Percentiles rank a stretch among this genome's conserved stretches.
These are phyloP conservation scores for Fibroporia radiculosa DNA, from an alignment of 768 basidiomycete genomes.

Conservation along the genomic window DNA sequence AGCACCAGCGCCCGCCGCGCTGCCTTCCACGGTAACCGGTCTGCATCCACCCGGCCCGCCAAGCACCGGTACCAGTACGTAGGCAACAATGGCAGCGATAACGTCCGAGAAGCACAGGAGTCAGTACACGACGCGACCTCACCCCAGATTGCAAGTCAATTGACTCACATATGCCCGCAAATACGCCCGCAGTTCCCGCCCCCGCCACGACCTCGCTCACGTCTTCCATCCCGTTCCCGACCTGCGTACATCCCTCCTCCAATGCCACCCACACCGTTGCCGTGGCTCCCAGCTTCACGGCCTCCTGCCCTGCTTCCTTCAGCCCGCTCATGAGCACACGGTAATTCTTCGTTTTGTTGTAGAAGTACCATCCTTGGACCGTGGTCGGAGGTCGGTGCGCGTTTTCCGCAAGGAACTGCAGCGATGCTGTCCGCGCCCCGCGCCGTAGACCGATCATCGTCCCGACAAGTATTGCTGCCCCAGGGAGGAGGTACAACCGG, in stretches of 20 bases:
- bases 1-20: slow-evolving; percentile 40
- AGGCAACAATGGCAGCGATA: not conserved
- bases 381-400: slow-evolving; percentile 82
- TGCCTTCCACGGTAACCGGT: slow-evolving; percentile 48
- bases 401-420: slow-evolving; percentile 89
- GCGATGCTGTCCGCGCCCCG: slow-evolving; percentile 58
- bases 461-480: slow-evolving; percentile 52
- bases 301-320: slow-evolving; percentile 56
- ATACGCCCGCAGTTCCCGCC: slow-evolving; percentile 51
- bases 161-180: slow-evolving; percentile 47
- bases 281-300: slow-evolving; percentile 38
- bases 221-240: slow-evolving; percentile 29
- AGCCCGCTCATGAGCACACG: slow-evolving; percentile 67
- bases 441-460: slow-evolving; percentile 67
- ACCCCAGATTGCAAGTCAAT: not conserved
- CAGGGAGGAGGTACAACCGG: slow-evolving; percentile 56
- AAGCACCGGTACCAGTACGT: slow-evolving; percentile 1
- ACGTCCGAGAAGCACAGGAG: not conserved
- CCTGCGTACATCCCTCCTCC: slow-evolving; percentile 35
- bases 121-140: slow-evolving; percentile 4
- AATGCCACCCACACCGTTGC: slow-evolving; percentile 41
- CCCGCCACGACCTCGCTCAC: slow-evolving; percentile 57
- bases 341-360: slow-evolving; percentile 96
- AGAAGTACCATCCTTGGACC: slow-evolving; percentile 89
- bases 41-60: slow-evolving; percentile 28